Evolutionary conservation across 495 filamentous ascomycete species (phyloP), one percentile per base, ranked within the genome.

Genomic region (Podospora australis): DNA sequence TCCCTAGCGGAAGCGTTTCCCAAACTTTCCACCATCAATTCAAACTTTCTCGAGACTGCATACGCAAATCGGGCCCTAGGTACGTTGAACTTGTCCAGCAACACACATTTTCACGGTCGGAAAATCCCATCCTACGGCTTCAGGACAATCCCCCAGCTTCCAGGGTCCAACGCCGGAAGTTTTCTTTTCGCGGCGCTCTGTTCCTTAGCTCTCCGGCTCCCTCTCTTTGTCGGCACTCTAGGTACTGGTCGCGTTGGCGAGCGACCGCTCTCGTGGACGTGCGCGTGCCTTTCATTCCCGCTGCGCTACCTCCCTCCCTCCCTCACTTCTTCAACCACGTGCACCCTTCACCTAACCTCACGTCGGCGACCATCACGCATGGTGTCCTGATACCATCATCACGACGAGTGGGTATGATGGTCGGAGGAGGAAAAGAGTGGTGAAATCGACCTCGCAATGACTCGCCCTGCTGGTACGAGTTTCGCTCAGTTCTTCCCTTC

Each of bases 401-500:
- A n/a, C 56, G 40, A 51, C 63, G 46, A 53, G 63, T 60, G 60
- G 71, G 72, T 68, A 79, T 73, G 74, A 74, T 73, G 74, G 70
- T 72, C 62, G 72, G 68, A 69, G 67, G 66, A 63, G 63, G 70
- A 67, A 58, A 67, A 67, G 50, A 60, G 67, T 65, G 70, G 65
- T 70, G 69, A 68, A 60, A 63, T 56, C 54, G 62, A 58, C 56
- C 53, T 66, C 65, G 73, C 69, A 64, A 88, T 87, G 86, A 86
- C 88, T 78, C 85, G 84, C 73, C 80, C 84, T 59, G 75, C 81
- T 45, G 73, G 68, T 58, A 84, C 86, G 73, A 81, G 86, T 64
- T 92, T 88, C 79, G 86, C 86, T 64, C 81, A 89, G 68, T 94
- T 89, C 75, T 95, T 94, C 65, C 88, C 90, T 50, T 80, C 84